Evolutionary conservation across 2,329 filamentous ascomycete species (phyloP), one percentile per base, ranked within the genome.

Genomic region (Apiospora saccharicola): DNA sequence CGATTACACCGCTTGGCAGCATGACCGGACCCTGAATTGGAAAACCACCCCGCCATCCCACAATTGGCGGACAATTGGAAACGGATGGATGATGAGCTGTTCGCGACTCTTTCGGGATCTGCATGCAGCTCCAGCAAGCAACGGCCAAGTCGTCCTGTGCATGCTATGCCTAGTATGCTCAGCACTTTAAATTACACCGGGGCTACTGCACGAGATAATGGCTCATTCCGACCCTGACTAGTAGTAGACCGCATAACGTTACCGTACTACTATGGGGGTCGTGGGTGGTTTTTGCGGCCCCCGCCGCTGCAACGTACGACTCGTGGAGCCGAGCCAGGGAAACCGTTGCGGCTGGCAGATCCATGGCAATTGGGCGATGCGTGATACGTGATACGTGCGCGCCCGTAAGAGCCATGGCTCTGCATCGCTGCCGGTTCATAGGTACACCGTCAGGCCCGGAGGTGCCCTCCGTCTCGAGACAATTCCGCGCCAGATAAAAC

Each of bases 181-280:
- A 24, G 10, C 26, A 30, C 30, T 30, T 12, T 34, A 26, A 26
- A 61, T 5, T 61, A 12, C 19, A 37, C 7, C 1, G 51, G 51
- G 51, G 51, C 53, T 61, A 61, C 53, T 61, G 53, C 53, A 37
- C 30, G 19, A 19, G 53, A 8, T 61, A 61, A 37, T 37, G 53
- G 4, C 26, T 10, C 8, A 41, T 4, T 37, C 30, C 10, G 22
- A 61, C 53, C 16, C 30, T 19, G 26, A 10, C 53, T 61, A n/a
- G n/a, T n/a, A n/a, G n/a, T n/a, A 61, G 22, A 34, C 53, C 30
- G 53, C 2, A 37, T 61, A 7, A 3, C 53, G 53, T 61, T 37
- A 61, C 30, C 19, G 16, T 7, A n/a, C n/a, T n/a, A n/a, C n/a
- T n/a, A 61, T 61, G 53, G 53, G 53, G 53, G 53, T 3, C 53